A percentile compares a stretch with the other conserved stretches of the same genome.
Evolutionary conservation across 2,329 filamentous ascomycete genomes (phyloP).

Genomic region (Pseudocercospora ulei): DNA sequence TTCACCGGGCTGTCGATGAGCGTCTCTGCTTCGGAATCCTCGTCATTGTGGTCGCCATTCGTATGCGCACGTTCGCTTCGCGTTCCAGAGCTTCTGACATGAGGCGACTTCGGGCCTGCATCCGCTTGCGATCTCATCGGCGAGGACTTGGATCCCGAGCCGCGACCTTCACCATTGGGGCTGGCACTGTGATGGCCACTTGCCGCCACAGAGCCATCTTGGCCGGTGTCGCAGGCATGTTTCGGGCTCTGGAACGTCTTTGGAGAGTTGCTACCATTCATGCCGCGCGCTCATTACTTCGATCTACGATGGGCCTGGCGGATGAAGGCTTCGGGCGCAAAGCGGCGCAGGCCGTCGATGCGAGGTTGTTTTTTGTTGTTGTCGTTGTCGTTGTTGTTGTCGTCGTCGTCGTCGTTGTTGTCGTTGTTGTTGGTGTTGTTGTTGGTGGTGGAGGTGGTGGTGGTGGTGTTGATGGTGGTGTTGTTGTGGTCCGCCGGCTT

Average conservation of each 20-base stretch:
- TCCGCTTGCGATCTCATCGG: constrained; percentile 14
- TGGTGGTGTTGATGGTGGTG: too few species aligned
- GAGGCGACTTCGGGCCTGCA: constrained; percentile 11
- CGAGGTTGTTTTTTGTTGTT: too few species aligned
- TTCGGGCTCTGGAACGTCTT: constrained; percentile 18
- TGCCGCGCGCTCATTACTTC: constrained; percentile 21
- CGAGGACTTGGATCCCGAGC: constrained; percentile 14
- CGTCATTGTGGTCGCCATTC: constrained; percentile 28
- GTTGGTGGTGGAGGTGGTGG: too few species aligned
- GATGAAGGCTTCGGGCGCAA: constrained; percentile 10
- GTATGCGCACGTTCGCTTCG: constrained; percentile 7
- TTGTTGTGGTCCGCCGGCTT: too few species aligned
- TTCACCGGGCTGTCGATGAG: constrained; percentile 41
- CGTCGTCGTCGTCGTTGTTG: too few species aligned
- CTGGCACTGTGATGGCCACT: constrained; percentile 13
- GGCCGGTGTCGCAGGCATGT: constrained; percentile 12
- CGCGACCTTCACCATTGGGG: constrained; percentile 6
- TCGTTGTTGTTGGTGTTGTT: too few species aligned
- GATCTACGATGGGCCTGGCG: not conserved
- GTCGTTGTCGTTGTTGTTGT: too few species aligned
- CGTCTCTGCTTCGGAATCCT: constrained; percentile 45
- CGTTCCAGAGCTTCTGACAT: constrained; percentile 1
- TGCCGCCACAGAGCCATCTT: constrained; percentile 8
- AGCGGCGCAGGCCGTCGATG: not conserved
- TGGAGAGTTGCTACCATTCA: constrained; percentile 30